Percentiles rank a stretch among this genome's conserved stretches.
phyloP scores from a whole-genome alignment of 75 land plant genomes.

The Isoetes taiwanensis region DNA sequence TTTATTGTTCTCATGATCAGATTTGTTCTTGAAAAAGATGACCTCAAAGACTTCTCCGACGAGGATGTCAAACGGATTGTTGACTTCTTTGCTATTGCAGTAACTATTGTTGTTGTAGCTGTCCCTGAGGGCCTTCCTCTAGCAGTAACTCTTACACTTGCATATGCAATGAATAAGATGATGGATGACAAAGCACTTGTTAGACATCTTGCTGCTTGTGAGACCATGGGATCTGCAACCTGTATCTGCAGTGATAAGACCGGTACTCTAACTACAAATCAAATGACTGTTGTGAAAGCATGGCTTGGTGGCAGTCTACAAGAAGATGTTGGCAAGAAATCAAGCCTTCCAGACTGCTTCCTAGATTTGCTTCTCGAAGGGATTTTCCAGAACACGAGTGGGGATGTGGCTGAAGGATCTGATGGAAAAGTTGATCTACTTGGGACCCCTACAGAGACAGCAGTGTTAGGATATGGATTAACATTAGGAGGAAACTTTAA shows the following conservation, averaged over 20 bases:
- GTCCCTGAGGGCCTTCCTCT: slow-evolving; percentile 90
- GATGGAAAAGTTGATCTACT: slow-evolving; percentile 38
- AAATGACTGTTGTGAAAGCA: slow-evolving; percentile 56
- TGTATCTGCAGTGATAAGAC: slow-evolving; percentile 83
- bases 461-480: slow-evolving; percentile 52
- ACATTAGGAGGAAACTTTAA: slow-evolving; percentile 37
- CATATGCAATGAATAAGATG: slow-evolving; percentile 82
- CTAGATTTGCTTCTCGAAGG: slow-evolving; percentile 34
- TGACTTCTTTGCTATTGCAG: slow-evolving; percentile 48
- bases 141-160: slow-evolving; percentile 82
- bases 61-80: slow-evolving; percentile 29
- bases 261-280: slow-evolving; percentile 77
- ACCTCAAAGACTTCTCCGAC: slow-evolving; percentile 13
- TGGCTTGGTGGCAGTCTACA: slow-evolving; percentile 40
- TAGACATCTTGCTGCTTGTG: slow-evolving; percentile 77
- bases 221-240: slow-evolving; percentile 87
- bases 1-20: slow-evolving; percentile 32
- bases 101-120: slow-evolving; percentile 83
- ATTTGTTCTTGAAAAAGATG: slow-evolving; percentile 22
- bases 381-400: slow-evolving; percentile 49
- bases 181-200: slow-evolving; percentile 74
- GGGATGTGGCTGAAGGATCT: slow-evolving; percentile 43
- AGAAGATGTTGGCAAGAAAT: slow-evolving; percentile 7
- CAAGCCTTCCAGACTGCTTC: slow-evolving; percentile 16
- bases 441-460: slow-evolving; percentile 72